A percentile compares a stretch with the other conserved stretches of the same genome.
Conservation (phyloP, 1,284 basidiomycete genomes). For the Puccinia triticina region DNA sequence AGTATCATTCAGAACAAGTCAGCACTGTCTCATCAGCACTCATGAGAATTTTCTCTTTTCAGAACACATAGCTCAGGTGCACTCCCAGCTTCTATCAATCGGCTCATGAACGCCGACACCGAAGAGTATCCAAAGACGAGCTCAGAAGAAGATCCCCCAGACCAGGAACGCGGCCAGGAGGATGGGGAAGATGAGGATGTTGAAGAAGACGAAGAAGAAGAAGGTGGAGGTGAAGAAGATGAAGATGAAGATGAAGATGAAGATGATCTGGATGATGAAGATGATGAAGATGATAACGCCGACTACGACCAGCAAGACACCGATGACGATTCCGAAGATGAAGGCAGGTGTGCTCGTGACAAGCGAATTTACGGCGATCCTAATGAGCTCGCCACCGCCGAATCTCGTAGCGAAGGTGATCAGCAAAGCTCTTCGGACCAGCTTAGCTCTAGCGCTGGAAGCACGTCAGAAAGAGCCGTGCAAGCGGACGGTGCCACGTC, state of each 20-base stretch:
- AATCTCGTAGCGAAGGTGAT: not conserved
- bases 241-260: not conserved
- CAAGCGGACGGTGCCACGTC: not conserved
- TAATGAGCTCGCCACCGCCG: not conserved
- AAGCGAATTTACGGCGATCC: not conserved
- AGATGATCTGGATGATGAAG: not conserved
- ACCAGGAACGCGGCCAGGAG: not conserved
- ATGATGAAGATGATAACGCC: not conserved
- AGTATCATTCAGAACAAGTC: not conserved
- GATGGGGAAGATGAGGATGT: not conserved
- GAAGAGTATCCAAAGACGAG: not conserved
- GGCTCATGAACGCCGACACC: conserved; percentile 12
- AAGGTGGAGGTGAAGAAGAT: not conserved
- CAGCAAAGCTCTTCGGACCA: not conserved
- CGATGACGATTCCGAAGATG: not conserved
- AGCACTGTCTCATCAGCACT: not conserved
- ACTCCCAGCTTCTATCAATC: conserved; percentile 30
- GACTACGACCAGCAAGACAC: not conserved
- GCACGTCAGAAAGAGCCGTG: not conserved
- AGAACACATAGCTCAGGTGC: conserved; percentile 3
- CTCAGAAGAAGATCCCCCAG: conserved; percentile 18
- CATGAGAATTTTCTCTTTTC: not conserved
- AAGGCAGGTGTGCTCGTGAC: not conserved
- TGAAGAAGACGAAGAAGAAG: not conserved
- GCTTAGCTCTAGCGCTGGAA: conserved; percentile 1